A percentile compares a stretch with the other conserved stretches of the same genome.
These are phyloP conservation scores for Podaxis sp. DNA, from an alignment of 768 basidiomycete genomes.

Conservation along the genomic window DNA sequence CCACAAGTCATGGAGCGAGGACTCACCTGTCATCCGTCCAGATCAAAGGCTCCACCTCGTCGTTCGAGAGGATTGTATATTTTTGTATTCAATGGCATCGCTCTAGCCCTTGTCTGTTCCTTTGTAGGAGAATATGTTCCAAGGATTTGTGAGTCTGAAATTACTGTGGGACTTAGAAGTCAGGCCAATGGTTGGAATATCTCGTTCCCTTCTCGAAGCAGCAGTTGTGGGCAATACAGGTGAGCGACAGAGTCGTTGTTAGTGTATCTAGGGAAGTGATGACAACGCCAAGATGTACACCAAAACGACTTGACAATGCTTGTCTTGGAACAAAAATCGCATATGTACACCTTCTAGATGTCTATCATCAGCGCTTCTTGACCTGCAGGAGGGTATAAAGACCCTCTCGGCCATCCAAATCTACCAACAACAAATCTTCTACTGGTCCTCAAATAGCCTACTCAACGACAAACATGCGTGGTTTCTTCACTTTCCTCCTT, in stretches of 20 bases:
- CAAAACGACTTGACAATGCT: not conserved
- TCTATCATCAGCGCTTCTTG: not conserved
- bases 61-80: not conserved
- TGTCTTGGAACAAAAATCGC: not conserved
- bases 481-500: not conserved
- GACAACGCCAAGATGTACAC: not conserved
- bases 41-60: not conserved
- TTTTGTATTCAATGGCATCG: not conserved
- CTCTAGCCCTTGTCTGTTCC: not conserved
- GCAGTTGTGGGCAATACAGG: too few relatives aligned
- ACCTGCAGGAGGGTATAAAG: not conserved
- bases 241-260: too few relatives aligned
- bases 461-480: not conserved
- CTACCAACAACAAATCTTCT: not conserved
- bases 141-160: not conserved
- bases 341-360: not conserved
- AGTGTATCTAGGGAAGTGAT: not conserved
- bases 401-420: not conserved
- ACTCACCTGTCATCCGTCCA: not conserved
- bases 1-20: not conserved
- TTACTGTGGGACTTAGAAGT: too few relatives aligned
- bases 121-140: not conserved
- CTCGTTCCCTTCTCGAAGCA: too few relatives aligned
- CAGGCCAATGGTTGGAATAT: too few relatives aligned
- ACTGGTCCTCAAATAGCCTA: not conserved